A percentile compares a stretch with the other conserved stretches of the same genome.
phyloP scores from a whole-genome alignment of 371 early-diverging fungal species.

The Syncephalis fuscata region DNA sequence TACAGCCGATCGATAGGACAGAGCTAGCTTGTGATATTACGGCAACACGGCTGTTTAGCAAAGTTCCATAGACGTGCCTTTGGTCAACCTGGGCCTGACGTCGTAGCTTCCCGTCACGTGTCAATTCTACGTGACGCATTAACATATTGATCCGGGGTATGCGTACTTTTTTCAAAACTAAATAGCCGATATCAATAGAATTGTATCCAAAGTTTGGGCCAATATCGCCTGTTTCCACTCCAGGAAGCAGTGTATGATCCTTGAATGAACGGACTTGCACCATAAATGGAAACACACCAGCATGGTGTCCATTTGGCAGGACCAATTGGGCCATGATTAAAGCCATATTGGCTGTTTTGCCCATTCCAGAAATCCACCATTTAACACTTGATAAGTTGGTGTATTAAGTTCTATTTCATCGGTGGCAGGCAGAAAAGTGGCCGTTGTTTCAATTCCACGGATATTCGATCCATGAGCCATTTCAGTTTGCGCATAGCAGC shows the following conservation, averaged over 20 bases:
- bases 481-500: constrained; percentile 89
- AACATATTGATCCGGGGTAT: constrained; percentile 70
- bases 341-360: constrained; percentile 72
- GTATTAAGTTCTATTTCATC: constrained; percentile 85
- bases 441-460: constrained; percentile 83
- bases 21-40: constrained; percentile 35
- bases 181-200: constrained; percentile 74
- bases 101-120: constrained; percentile 41
- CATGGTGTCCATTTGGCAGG: constrained; percentile 43
- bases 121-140: constrained; percentile 88
- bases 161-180: constrained; percentile 65
- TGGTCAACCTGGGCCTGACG: constrained; percentile 51
- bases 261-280: constrained; percentile 48
- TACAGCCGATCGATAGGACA: constrained; percentile 48
- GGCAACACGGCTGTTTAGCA: constrained; percentile 57
- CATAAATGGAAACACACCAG: constrained; percentile 64
- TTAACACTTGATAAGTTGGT: constrained; percentile 78
- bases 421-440: constrained; percentile 66
- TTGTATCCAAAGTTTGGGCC: constrained; percentile 69
- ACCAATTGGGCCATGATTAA: constrained; percentile 66
- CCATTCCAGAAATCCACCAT: constrained; percentile 94
- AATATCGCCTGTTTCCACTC: constrained; percentile 50
- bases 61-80: constrained; percentile 54
- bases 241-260: constrained; percentile 32
- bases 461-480: constrained; percentile 85